Conservation (phyloP, 768 basidiomycete species). For the Suillus subalutaceus region DNA sequence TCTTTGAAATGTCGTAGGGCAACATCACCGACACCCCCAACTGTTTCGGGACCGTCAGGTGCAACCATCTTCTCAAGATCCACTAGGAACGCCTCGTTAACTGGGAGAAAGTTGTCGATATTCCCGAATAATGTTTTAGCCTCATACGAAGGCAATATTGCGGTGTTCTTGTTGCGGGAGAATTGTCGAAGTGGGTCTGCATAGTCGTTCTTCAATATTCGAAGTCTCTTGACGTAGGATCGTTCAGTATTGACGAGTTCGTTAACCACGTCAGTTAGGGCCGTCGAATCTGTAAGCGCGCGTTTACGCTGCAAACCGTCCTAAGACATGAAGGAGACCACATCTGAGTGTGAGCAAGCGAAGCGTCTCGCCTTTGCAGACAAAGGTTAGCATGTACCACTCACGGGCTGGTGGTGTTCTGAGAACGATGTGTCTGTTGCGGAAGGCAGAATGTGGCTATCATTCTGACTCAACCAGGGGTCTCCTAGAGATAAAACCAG, state of each 20-base stretch:
- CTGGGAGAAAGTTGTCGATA: conserved; percentile 83
- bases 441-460: conserved; percentile 50
- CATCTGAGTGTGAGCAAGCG: conserved; percentile 5
- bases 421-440: conserved; percentile 41
- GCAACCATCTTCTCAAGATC: conserved; percentile 82
- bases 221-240: conserved; percentile 83
- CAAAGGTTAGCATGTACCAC: conserved; percentile 24
- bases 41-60: conserved; percentile 55
- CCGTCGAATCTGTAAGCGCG: conserved; percentile 63
- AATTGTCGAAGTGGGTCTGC: conserved; percentile 91
- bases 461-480: conserved; percentile 55
- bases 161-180: conserved; percentile 79
- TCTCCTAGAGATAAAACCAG: conserved; percentile 78
- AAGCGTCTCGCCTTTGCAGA: conserved; percentile 2
- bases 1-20: conserved; percentile 86
- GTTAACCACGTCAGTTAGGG: conserved; percentile 73
- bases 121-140: conserved; percentile 95
- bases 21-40: conserved; percentile 81
- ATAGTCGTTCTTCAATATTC: conserved; percentile 83
- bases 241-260: conserved; percentile 90
- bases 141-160: conserved; percentile 87
- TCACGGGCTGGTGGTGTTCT: conserved; percentile 46
- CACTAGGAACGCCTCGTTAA: conserved; percentile 84
- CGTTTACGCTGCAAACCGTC: conserved; percentile 48
- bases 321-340: conserved; percentile 23